A percentile compares a stretch with the other conserved stretches of the same genome.
Evolutionary conservation across 768 basidiomycete genomes (phyloP).

Genomic region (Leccinum barrowsii): DNA sequence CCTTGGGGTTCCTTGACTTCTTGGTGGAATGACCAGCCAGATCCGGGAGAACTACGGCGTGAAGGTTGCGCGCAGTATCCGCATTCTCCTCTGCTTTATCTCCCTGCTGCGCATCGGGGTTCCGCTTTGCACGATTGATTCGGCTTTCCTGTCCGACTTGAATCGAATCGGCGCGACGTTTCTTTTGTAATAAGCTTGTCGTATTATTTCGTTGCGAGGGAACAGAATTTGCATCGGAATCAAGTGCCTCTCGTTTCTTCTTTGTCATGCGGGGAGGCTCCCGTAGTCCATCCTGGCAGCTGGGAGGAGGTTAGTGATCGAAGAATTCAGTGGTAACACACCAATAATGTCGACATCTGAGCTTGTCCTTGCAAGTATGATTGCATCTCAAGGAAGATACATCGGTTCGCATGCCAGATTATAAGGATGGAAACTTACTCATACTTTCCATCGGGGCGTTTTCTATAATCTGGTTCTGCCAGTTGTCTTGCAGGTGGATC

Average conservation of each 20-base stretch:
- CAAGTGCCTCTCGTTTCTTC: constrained; percentile 21
- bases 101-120: constrained; percentile 35
- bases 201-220: background rate
- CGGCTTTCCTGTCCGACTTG: constrained; percentile 13
- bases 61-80: constrained; percentile 37
- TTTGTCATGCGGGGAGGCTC: constrained; percentile 45
- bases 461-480: constrained; percentile 27
- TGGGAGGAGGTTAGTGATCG: constrained; percentile 29
- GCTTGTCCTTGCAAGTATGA: constrained; percentile 77
- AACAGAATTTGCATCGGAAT: constrained; percentile 4
- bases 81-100: constrained; percentile 43
- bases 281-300: constrained; percentile 68
- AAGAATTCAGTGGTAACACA: constrained; percentile 13
- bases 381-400: constrained; percentile 54
- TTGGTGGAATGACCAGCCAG: constrained; percentile 24
- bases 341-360: constrained; percentile 75
- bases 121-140: constrained; percentile 22
- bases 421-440: constrained; percentile 37
- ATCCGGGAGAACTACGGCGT: constrained; percentile 42
- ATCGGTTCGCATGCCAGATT: background rate
- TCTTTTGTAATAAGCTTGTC: constrained; percentile 2
- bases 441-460: constrained; percentile 61
- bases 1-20: constrained; percentile 12
- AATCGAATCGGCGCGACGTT: background rate
- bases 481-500: constrained; percentile 4